Evolutionary conservation across 306 rosid genomes (phyloP).

Genomic region (Acacia melanoxylon): DNA sequence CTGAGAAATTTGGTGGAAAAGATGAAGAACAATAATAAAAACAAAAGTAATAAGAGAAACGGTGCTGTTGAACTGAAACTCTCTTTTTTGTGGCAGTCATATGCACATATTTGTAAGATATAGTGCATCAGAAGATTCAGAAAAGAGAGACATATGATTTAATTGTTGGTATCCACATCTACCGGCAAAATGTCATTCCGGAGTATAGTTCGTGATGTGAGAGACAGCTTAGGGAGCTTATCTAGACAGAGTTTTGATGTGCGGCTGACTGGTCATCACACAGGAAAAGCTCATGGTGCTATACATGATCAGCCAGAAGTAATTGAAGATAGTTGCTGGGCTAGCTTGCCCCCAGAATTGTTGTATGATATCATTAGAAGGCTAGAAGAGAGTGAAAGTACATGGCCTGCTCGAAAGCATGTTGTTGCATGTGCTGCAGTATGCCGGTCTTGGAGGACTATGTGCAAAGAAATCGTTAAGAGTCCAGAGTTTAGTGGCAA

Average conservation of each 20-base stretch:
- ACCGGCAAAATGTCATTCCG: constrained; percentile 74
- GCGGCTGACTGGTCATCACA: constrained; percentile 58
- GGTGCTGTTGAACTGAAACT: constrained; percentile 22
- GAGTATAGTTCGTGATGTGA: constrained; percentile 82
- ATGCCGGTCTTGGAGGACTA: constrained; percentile 79
- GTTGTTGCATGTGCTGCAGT: constrained; percentile 88
- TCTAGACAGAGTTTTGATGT: constrained; percentile 81
- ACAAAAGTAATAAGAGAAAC: background rate
- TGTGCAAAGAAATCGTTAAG: constrained; percentile 85
- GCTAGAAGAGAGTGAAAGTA: constrained; percentile 82
- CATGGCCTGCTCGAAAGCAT: constrained; percentile 80
- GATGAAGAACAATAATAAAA: background rate
- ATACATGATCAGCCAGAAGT: constrained; percentile 63
- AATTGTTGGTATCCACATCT: constrained; percentile 11
- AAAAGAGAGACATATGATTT: constrained; percentile 18
- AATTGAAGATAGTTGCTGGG: constrained; percentile 75
- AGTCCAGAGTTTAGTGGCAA: constrained; percentile 76
- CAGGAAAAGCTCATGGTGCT: constrained; percentile 82
- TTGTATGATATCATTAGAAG: constrained; percentile 72
- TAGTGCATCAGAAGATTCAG: constrained; percentile 28
- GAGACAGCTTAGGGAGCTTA: constrained; percentile 84
- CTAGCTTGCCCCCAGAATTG: constrained; percentile 77
- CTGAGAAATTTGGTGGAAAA: constrained; percentile 12
- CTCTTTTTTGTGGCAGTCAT: constrained; percentile 41
- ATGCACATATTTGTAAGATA: constrained; percentile 32